Evolutionary conservation across 2,329 filamentous ascomycete genomes (phyloP).

Genomic region (Xylaria sp.): DNA sequence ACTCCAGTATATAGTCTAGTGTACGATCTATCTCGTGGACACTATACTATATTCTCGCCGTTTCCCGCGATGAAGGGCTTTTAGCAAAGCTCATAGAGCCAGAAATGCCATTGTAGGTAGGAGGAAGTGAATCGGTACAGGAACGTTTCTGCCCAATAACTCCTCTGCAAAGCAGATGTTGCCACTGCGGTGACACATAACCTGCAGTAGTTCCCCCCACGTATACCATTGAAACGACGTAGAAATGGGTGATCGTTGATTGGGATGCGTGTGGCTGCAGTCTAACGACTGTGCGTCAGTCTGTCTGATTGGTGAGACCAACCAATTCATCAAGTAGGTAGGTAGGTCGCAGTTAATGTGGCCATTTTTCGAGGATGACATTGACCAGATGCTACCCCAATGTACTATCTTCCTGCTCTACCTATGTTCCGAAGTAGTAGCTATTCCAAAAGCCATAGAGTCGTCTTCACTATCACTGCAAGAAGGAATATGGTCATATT

Average conservation of each 20-base stretch:
- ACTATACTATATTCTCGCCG: conserved; percentile 2
- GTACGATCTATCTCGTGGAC: background rate
- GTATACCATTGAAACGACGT: conserved; percentile 21
- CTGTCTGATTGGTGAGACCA: background rate
- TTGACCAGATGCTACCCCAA: conserved; percentile 6
- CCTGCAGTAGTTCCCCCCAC: conserved; percentile 33
- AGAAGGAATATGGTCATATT: conserved; percentile 15
- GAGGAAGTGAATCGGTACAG: background rate
- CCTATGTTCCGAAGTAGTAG: no score
- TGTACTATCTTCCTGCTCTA: no score
- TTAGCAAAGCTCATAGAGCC: background rate
- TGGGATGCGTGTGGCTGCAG: conserved; percentile 21
- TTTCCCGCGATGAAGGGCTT: background rate
- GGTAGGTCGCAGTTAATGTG: conserved; percentile 27
- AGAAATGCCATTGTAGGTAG: background rate
- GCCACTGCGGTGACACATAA: conserved; percentile 20
- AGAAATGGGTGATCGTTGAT: conserved; percentile 23
- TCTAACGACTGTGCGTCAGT: background rate
- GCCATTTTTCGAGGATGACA: conserved; percentile 25
- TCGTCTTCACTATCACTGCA: background rate
- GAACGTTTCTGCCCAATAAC: conserved; percentile 10
- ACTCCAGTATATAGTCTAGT: conserved; percentile 7
- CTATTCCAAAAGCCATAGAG: no score
- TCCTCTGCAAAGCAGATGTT: conserved; percentile 5
- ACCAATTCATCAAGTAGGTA: conserved; percentile 16